These are phyloP conservation scores for Arachis hypogaea DNA, from an alignment of 306 rosid species.

Conservation along the genomic window DNA sequence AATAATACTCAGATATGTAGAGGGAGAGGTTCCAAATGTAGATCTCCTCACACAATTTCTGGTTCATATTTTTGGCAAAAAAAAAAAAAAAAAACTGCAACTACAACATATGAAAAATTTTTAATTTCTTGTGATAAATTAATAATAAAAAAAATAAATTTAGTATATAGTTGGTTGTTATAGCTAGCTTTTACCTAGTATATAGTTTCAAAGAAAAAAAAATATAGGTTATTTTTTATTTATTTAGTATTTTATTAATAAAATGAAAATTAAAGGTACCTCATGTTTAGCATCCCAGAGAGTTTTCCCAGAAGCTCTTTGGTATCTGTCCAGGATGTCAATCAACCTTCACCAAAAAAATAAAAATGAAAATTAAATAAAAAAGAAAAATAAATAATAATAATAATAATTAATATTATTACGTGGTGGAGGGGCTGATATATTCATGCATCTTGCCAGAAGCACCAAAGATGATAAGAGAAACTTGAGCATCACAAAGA, in stretches of 20 bases:
- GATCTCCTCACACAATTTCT: slow-evolving; percentile 59
- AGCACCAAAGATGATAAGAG: slow-evolving; percentile 63
- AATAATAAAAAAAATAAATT: background rate
- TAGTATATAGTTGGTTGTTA: no score
- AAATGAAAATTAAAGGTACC: slow-evolving; percentile 41
- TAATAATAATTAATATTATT: background rate
- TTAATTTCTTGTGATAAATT: no score
- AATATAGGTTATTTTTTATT: background rate
- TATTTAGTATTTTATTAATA: background rate
- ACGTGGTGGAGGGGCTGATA: slow-evolving; percentile 75
- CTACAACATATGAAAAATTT: no score
- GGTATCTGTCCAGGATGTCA: slow-evolving; percentile 69
- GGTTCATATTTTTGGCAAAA: slow-evolving; percentile 56
- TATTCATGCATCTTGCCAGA: slow-evolving; percentile 75
- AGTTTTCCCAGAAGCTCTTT: slow-evolving; percentile 61
- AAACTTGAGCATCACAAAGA: slow-evolving; percentile 86
- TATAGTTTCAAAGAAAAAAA: background rate
- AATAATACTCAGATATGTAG: slow-evolving; percentile 28
- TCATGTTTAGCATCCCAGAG: slow-evolving; percentile 96
- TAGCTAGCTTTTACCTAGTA: no score
- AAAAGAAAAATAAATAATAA: background rate
- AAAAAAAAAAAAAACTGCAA: no score
- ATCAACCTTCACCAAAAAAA: slow-evolving; percentile 58
- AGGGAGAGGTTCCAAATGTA: slow-evolving; percentile 49
- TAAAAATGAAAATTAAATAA: background rate